A percentile compares a stretch with the other conserved stretches of the same genome.
Conservation (phyloP, 2,329 filamentous ascomycete genomes). For the Chrysoporthe cubensis region DNA sequence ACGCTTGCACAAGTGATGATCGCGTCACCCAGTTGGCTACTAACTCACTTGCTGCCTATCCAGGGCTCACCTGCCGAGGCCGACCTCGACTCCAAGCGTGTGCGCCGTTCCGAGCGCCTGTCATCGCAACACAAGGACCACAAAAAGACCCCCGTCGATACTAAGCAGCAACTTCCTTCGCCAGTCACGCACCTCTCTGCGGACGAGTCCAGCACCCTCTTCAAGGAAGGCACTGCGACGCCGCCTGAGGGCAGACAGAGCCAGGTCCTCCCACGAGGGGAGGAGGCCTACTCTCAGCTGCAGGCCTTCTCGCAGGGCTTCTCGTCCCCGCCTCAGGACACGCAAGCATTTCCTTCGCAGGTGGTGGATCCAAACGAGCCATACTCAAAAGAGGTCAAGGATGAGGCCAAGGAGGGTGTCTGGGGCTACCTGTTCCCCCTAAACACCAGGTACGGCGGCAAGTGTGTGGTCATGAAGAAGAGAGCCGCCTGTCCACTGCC, state of each 20-base stretch:
- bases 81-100: slow-evolving; percentile 74
- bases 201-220: slow-evolving; percentile 63
- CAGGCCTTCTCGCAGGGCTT: slow-evolving; percentile 40
- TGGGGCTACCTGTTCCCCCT: slow-evolving; percentile 95
- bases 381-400: slow-evolving; percentile 80
- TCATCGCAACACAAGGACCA: slow-evolving; percentile 51
- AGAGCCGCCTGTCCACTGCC: slow-evolving; percentile 71
- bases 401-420: slow-evolving; percentile 82
- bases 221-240: slow-evolving; percentile 73
- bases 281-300: slow-evolving; percentile 50
- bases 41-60: slow-evolving; percentile 34
- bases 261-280: slow-evolving; percentile 53
- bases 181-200: slow-evolving; percentile 69
- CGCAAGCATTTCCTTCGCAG: slow-evolving; percentile 70
- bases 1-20: not conserved
- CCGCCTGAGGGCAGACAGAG: slow-evolving; percentile 65
- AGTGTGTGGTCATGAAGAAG: slow-evolving; percentile 73
- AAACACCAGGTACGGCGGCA: slow-evolving; percentile 68
- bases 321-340: slow-evolving; percentile 67
- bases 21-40: slow-evolving; percentile 13
- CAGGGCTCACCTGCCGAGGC: slow-evolving; percentile 70
- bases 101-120: slow-evolving; percentile 76
- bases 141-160: slow-evolving; percentile 62
- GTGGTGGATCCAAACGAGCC: slow-evolving; percentile 72
- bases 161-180: slow-evolving; percentile 75